phyloP scores from a whole-genome alignment of 2,329 filamentous ascomycete species.

The Fusarium poae region DNA sequence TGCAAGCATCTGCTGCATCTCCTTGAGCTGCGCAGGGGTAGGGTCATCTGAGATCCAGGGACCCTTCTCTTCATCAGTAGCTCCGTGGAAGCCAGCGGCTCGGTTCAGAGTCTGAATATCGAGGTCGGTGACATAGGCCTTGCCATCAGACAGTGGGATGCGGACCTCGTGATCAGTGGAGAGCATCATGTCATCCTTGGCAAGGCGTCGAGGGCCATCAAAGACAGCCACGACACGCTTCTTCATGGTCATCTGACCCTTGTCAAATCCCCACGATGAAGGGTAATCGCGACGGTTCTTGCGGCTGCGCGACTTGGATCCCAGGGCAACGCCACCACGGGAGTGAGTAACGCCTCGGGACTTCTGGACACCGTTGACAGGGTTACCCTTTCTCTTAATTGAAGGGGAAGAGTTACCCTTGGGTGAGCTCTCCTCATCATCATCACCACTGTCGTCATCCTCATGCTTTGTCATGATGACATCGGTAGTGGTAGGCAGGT shows the following conservation, averaged over 20 bases:
- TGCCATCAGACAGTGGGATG: slow-evolving; percentile 79
- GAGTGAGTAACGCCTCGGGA: slow-evolving; percentile 82
- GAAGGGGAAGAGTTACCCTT: slow-evolving; percentile 59
- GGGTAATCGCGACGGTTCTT: slow-evolving; percentile 96
- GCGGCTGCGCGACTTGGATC: slow-evolving; percentile 74
- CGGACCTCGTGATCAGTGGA: slow-evolving; percentile 95
- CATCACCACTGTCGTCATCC: slow-evolving; percentile 67
- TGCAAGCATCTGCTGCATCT: slow-evolving; percentile 67
- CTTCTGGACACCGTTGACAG: slow-evolving; percentile 70
- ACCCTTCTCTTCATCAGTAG: slow-evolving; percentile 89
- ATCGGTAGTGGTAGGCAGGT: slow-evolving; percentile 63
- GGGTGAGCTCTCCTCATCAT: slow-evolving; percentile 63
- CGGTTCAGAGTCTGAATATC: slow-evolving; percentile 91
- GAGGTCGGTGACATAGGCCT: slow-evolving; percentile 89
- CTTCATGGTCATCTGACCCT: slow-evolving; percentile 97
- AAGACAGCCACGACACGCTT: slow-evolving; percentile 96
- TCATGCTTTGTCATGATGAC: slow-evolving; percentile 61
- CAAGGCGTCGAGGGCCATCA: slow-evolving; percentile 86
- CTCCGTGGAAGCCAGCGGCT: slow-evolving; percentile 84
- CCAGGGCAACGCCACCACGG: slow-evolving; percentile 75
- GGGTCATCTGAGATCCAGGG: slow-evolving; percentile 83
- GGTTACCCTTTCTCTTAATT: slow-evolving; percentile 69
- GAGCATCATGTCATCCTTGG: slow-evolving; percentile 99
- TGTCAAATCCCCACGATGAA: slow-evolving; percentile 90
- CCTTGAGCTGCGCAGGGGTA: slow-evolving; percentile 69